A percentile compares a stretch with the other conserved stretches of the same genome.
These are phyloP conservation scores for Porodaedalea pini DNA, from an alignment of 1,284 basidiomycete genomes.

Conservation along the genomic window DNA sequence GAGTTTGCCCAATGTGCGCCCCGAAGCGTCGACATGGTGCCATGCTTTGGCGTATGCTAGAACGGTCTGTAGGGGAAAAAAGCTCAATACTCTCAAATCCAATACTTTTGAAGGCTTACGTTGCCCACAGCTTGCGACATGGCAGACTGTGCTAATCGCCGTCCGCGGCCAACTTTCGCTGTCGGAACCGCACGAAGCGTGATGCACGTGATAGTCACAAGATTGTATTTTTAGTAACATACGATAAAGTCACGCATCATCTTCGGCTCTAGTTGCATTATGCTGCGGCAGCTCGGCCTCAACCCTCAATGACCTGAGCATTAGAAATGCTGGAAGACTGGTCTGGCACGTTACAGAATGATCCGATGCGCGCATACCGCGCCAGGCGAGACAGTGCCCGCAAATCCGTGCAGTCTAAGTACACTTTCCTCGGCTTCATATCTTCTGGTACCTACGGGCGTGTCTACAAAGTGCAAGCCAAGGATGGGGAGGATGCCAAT, in stretches of 20 bases:
- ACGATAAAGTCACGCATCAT: neutral
- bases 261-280: too few species aligned
- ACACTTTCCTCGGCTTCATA: conserved; percentile 94
- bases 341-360: conserved; percentile 43
- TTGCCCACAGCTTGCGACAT: conserved; percentile 31
- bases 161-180: neutral
- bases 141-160: too few species aligned
- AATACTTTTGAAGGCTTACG: conserved; percentile 20
- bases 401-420: conserved; percentile 72
- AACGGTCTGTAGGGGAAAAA: conserved; percentile 61
- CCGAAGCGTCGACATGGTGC: conserved; percentile 92
- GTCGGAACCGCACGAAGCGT: too few species aligned
- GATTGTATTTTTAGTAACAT: too few species aligned
- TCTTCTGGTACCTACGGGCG: conserved; percentile 97
- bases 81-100: neutral
- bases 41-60: conserved; percentile 92
- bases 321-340: conserved; percentile 34
- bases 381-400: conserved; percentile 70
- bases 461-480: conserved; percentile 93
- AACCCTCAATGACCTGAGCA: neutral
- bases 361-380: conserved; percentile 84
- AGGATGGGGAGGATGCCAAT: conserved; percentile 55
- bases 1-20: conserved; percentile 88
- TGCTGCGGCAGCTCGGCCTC: too few species aligned
- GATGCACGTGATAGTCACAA: neutral